Conservation (phyloP, 768 basidiomycete genomes). For the Boletus vinaceobasis region DNA sequence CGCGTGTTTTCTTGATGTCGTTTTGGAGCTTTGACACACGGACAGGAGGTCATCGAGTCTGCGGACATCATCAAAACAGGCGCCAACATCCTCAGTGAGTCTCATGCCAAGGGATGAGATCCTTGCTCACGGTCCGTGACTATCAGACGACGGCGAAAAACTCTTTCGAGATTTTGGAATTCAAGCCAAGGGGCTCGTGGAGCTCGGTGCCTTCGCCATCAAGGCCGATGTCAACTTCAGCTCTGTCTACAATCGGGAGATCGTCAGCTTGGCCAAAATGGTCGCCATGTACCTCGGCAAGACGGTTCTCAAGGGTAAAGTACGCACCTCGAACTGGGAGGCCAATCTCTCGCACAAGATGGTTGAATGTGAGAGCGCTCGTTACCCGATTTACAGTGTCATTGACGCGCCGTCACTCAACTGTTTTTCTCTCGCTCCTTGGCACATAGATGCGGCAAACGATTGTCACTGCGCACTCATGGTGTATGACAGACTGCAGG, state of each 20-base stretch:
- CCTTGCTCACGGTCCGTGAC: not conserved
- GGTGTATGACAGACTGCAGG: constrained; percentile 39
- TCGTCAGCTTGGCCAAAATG: constrained; percentile 44
- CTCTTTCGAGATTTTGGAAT: constrained; percentile 47
- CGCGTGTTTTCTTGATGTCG: not conserved
- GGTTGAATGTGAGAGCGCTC: constrained; percentile 32
- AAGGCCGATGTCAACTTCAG: constrained; percentile 38
- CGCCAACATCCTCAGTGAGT: constrained; percentile 46
- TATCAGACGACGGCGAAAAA: constrained; percentile 46
- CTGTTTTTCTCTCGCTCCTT: not conserved
- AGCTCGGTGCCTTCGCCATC: constrained; percentile 43
- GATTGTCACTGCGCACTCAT: constrained; percentile 47
- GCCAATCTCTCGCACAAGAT: constrained; percentile 35
- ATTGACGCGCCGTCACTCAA: not conserved
- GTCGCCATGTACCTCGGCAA: constrained; percentile 39
- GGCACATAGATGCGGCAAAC: constrained; percentile 45
- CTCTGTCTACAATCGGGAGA: constrained; percentile 31
- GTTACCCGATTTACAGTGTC: not conserved
- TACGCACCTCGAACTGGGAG: constrained; percentile 49
- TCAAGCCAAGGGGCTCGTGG: constrained; percentile 39
- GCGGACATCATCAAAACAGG: constrained; percentile 42
- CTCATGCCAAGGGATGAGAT: not conserved
- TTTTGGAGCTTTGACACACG: not conserved
- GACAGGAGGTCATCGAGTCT: constrained; percentile 45
- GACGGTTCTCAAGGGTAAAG: constrained; percentile 42